A percentile compares a stretch with the other conserved stretches of the same genome.
These are phyloP conservation scores for Suhomyces bokatorum DNA, from an alignment of 1,139 yeast genomes.

Conservation along the genomic window DNA sequence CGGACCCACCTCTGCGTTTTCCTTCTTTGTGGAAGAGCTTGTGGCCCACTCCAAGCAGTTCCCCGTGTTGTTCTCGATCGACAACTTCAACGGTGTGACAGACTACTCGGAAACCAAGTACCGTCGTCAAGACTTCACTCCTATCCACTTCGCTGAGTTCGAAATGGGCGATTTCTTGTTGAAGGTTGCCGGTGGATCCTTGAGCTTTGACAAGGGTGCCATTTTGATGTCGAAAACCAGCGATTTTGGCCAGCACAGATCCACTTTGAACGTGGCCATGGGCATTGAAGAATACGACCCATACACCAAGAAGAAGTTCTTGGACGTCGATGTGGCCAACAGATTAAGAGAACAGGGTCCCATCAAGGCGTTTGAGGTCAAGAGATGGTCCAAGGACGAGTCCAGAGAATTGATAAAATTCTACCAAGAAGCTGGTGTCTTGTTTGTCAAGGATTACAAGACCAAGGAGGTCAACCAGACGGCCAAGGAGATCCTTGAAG, in stretches of 20 bases:
- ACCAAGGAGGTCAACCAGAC: slow-evolving; percentile 39
- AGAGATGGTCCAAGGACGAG: slow-evolving; percentile 55
- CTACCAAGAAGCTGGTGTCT: slow-evolving; percentile 56
- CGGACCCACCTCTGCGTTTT: slow-evolving; percentile 44
- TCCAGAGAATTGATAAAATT: slow-evolving; percentile 53
- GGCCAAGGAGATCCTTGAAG: slow-evolving; percentile 19
- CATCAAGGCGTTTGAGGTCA: slow-evolving; percentile 49
- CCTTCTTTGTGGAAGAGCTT: slow-evolving; percentile 55
- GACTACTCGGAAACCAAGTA: slow-evolving; percentile 60
- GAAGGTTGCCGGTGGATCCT: slow-evolving; percentile 57
- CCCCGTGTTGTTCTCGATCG: slow-evolving; percentile 74
- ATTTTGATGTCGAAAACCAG: slow-evolving; percentile 63
- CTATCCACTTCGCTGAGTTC: slow-evolving; percentile 61
- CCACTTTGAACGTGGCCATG: slow-evolving; percentile 64
- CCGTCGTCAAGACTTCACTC: slow-evolving; percentile 56
- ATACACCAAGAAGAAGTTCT: slow-evolving; percentile 51
- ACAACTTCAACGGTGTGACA: slow-evolving; percentile 69
- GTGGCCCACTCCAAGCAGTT: slow-evolving; percentile 41
- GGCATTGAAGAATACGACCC: slow-evolving; percentile 57
- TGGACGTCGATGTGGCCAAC: slow-evolving; percentile 56
- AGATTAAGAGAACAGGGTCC: slow-evolving; percentile 48
- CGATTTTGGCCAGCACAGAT: slow-evolving; percentile 26
- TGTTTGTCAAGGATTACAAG: slow-evolving; percentile 44
- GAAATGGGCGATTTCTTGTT: slow-evolving; percentile 67
- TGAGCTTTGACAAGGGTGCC: slow-evolving; percentile 58